Evolutionary conservation across 1,284 basidiomycete species (phyloP).

Genomic region (Tremellales sp.): DNA sequence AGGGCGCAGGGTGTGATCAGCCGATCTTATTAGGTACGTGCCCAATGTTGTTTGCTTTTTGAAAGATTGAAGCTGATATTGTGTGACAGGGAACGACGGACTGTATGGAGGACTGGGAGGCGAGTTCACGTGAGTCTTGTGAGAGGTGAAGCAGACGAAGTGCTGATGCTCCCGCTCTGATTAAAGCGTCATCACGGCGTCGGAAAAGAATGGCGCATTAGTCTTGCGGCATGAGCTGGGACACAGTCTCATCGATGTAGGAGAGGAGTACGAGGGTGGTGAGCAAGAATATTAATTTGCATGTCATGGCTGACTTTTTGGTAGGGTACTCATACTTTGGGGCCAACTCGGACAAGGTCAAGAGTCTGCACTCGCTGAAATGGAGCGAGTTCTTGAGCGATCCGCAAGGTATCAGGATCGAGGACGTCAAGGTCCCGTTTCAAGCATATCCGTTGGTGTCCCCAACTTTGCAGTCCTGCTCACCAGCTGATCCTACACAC

Average conservation of each 20-base stretch:
- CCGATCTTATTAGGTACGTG: constrained; percentile 66
- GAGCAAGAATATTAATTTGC: too few species aligned
- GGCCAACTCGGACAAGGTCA: constrained; percentile 56
- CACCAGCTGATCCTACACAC: background rate
- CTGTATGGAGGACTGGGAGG: constrained; percentile 79
- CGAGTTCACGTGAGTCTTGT: constrained; percentile 64
- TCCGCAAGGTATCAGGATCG: constrained; percentile 51
- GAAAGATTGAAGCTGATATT: background rate
- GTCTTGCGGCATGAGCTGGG: constrained; percentile 79
- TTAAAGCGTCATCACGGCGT: constrained; percentile 66
- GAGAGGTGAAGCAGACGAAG: constrained; percentile 3
- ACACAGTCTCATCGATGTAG: constrained; percentile 55
- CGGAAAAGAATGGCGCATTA: constrained; percentile 68
- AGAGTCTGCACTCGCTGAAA: constrained; percentile 48
- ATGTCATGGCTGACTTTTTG: constrained; percentile 4
- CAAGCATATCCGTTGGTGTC: constrained; percentile 57
- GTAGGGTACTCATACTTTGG: constrained; percentile 66
- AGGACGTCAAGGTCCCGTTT: constrained; percentile 69
- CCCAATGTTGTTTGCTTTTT: background rate
- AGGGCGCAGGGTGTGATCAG: constrained; percentile 63
- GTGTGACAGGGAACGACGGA: constrained; percentile 64
- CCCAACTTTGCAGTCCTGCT: background rate
- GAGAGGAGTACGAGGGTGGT: constrained; percentile 81
- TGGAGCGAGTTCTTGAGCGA: constrained; percentile 70
- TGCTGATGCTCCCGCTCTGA: constrained; percentile 5